phyloP scores from a whole-genome alignment of 1,284 basidiomycete species.

The Heterobasidion occidentale region DNA sequence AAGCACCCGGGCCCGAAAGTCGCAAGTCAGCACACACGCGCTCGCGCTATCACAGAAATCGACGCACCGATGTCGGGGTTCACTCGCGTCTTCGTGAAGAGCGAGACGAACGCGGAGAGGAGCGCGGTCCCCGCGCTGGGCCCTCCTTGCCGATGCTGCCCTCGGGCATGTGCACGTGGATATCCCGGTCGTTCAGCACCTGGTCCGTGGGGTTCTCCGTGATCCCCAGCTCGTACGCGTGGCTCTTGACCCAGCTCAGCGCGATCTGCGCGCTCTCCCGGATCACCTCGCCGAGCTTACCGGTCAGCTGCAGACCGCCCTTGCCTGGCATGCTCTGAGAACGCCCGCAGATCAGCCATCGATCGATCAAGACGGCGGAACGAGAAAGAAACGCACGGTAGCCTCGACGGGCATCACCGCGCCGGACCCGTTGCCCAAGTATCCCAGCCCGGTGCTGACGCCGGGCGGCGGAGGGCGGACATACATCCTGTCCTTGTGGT shows the following conservation, averaged over 20 bases:
- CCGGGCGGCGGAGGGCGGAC: constrained; percentile 78
- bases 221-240: constrained; percentile 86
- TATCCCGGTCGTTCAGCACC: constrained; percentile 78
- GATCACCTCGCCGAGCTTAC: constrained; percentile 97
- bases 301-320: constrained; percentile 84
- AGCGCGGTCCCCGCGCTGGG: constrained; percentile 95
- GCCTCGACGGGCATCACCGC: constrained; percentile 97
- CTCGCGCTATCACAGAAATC: neutral
- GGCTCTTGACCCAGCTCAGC: constrained; percentile 87
- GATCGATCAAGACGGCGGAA: neutral
- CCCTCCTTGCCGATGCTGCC: constrained; percentile 98
- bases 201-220: constrained; percentile 64
- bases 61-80: constrained; percentile 78
- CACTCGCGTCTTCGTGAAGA: constrained; percentile 81
- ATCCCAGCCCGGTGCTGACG: constrained; percentile 91
- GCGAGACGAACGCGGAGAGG: constrained; percentile 82
- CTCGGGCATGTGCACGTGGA: constrained; percentile 95
- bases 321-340: constrained; percentile 86
- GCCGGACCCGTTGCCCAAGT: constrained; percentile 93
- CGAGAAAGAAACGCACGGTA: constrained; percentile 44
- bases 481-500: constrained; percentile 95
- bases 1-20: constrained; percentile 2
- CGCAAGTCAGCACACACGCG: neutral
- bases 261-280: constrained; percentile 94
- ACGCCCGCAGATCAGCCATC: neutral